Evolutionary conservation across 208 protist species (phyloP).

Genomic region (Leishmania gerbilli): DNA sequence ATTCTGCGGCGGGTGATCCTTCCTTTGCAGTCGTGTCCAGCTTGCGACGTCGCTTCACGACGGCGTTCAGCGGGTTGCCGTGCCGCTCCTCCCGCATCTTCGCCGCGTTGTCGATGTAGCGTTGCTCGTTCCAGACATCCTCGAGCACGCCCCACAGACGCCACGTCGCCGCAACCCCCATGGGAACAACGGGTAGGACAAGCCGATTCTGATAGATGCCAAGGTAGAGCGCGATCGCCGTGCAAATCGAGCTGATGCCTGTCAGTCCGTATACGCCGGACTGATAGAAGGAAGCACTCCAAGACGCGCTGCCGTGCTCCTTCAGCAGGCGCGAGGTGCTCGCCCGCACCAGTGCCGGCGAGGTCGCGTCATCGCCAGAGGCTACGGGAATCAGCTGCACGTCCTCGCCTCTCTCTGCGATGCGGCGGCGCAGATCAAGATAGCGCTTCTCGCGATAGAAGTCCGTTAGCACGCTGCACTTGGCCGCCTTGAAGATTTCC

Average conservation of each 20-base stretch:
- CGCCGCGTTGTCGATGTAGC: slow-evolving; percentile 80
- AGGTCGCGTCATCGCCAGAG: slow-evolving; percentile 4
- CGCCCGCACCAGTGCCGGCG: slow-evolving; percentile 34
- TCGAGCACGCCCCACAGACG: slow-evolving; percentile 75
- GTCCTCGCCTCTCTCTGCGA: slow-evolving; percentile 36
- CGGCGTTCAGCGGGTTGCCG: slow-evolving; percentile 79
- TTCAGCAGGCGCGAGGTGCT: slow-evolving; percentile 70
- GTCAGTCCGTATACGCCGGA: slow-evolving; percentile 72
- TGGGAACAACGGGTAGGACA: slow-evolving; percentile 67
- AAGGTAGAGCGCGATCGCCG: slow-evolving; percentile 60
- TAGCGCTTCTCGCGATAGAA: slow-evolving; percentile 60
- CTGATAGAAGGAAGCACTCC: slow-evolving; percentile 74
- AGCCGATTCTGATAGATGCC: slow-evolving; percentile 72
- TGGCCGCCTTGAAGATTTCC: slow-evolving; percentile 54
- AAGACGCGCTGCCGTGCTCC: slow-evolving; percentile 71
- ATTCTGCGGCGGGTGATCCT: slow-evolving; percentile 26
- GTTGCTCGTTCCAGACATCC: slow-evolving; percentile 75
- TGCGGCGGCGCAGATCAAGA: slow-evolving; percentile 19
- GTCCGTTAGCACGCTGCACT: slow-evolving; percentile 55
- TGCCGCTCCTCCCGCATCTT: slow-evolving; percentile 63
- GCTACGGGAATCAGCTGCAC: slow-evolving; percentile 56
- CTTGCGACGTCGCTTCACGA: slow-evolving; percentile 54
- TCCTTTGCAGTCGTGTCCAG: slow-evolving; percentile 34
- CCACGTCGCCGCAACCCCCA: slow-evolving; percentile 65
- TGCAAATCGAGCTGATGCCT: slow-evolving; percentile 58